These are phyloP conservation scores for Cryptococcus sp. DNA, from an alignment of 1,284 basidiomycete genomes.

Conservation along the genomic window DNA sequence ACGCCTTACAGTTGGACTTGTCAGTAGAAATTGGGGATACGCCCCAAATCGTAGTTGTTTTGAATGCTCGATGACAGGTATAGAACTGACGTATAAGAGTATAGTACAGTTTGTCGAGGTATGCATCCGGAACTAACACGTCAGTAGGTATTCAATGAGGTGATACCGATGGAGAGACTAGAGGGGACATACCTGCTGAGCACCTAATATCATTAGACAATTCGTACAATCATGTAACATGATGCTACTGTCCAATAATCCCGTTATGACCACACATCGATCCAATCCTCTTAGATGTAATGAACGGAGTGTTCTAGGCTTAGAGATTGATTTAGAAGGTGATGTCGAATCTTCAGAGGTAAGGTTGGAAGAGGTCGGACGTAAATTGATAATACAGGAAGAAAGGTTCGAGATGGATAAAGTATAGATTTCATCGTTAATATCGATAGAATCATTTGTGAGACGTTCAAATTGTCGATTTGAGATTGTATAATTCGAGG, in stretches of 20 bases:
- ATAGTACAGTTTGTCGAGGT: conserved; percentile 58
- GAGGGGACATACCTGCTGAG: conserved; percentile 61
- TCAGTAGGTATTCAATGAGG: not conserved
- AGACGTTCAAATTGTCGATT: not conserved
- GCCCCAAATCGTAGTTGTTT: conserved; percentile 56
- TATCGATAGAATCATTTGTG: conserved; percentile 13
- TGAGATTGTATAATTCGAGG: not conserved
- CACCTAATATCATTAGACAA: conserved; percentile 62
- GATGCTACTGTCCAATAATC: conserved; percentile 62
- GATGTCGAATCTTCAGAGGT: no score
- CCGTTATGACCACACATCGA: conserved; percentile 60
- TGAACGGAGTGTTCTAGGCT: conserved; percentile 32
- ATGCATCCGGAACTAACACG: conserved; percentile 75
- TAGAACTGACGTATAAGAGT: conserved; percentile 60
- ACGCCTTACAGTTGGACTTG: not conserved
- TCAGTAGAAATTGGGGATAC: conserved; percentile 52
- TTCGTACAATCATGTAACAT: conserved; percentile 59
- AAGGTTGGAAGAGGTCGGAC: not conserved
- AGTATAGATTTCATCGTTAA: conserved; percentile 17
- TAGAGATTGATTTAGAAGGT: no score
- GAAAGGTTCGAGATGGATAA: conserved; percentile 22
- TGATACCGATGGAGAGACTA: not conserved
- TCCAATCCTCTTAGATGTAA: conserved; percentile 60
- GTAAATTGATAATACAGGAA: conserved; percentile 63
- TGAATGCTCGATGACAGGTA: conserved; percentile 72